These are phyloP conservation scores for Metschnikowia kofuensis DNA, from an alignment of 805 yeast species.

Conservation along the genomic window DNA sequence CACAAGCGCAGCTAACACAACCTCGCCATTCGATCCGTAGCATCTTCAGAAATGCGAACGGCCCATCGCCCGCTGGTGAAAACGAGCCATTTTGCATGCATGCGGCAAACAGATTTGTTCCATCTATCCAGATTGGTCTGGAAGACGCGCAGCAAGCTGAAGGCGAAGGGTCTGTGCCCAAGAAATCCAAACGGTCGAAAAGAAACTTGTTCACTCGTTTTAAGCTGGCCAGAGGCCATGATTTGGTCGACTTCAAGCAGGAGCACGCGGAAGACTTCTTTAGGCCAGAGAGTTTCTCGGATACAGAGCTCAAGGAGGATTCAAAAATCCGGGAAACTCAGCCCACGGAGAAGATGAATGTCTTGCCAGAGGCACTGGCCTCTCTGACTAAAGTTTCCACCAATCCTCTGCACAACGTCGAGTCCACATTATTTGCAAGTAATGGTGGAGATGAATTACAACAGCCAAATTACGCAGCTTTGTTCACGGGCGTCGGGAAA, in stretches of 20 bases:
- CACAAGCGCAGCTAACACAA: slow-evolving; percentile 13
- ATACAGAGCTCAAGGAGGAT: neutral
- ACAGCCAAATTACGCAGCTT: slow-evolving; percentile 43
- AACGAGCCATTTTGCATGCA: neutral
- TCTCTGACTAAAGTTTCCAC: neutral
- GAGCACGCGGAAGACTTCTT: neutral
- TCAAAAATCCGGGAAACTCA: neutral
- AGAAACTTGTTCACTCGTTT: slow-evolving; percentile 40
- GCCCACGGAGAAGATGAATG: neutral
- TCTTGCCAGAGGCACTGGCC: neutral
- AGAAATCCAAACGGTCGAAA: slow-evolving; percentile 32
- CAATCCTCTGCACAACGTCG: slow-evolving; percentile 5
- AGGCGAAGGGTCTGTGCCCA: slow-evolving; percentile 9
- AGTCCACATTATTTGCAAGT: slow-evolving; percentile 8
- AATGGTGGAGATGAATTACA: neutral
- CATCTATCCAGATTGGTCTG: neutral
- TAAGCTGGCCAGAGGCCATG: slow-evolving; percentile 21
- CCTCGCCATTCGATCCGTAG: slow-evolving; percentile 34
- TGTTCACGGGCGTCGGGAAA: slow-evolving; percentile 43
- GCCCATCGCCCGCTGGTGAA: neutral
- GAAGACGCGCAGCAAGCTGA: slow-evolving; percentile 1
- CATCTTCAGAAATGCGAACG: slow-evolving; percentile 25
- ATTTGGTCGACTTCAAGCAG: slow-evolving; percentile 1
- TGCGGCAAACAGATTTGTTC: too few relatives aligned
- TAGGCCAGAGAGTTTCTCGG: neutral